Percentiles rank a stretch among this genome's conserved stretches.
Conservation (phyloP, 2,329 filamentous ascomycete species). For the Penicillium sp. region DNA sequence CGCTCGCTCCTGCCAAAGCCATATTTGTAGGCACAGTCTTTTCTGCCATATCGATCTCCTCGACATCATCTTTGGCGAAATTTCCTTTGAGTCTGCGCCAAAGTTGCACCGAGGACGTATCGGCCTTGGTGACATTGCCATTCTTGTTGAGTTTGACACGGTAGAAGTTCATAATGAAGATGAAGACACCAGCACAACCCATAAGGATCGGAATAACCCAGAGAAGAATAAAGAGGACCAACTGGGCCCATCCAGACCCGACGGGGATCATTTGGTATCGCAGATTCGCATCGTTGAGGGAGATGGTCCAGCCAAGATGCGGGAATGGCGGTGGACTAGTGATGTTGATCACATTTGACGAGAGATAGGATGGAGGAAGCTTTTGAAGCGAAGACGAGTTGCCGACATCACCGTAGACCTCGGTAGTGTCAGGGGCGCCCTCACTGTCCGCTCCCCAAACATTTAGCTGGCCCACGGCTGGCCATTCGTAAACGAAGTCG, state of each 20-base stretch:
- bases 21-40: constrained; percentile 25
- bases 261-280: constrained; percentile 52
- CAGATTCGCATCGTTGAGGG: constrained; percentile 54
- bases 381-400: constrained; percentile 59
- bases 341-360: constrained; percentile 57
- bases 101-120: constrained; percentile 36
- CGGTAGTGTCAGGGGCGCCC: constrained; percentile 58
- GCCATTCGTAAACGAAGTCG: constrained; percentile 63
- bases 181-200: constrained; percentile 51
- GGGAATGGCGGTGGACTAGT: constrained; percentile 54
- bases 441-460: constrained; percentile 65
- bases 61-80: constrained; percentile 18
- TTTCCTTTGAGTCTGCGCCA: constrained; percentile 36
- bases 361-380: constrained; percentile 58
- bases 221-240: constrained; percentile 54
- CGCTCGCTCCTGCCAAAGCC: constrained; percentile 28
- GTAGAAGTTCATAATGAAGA: constrained; percentile 63
- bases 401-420: constrained; percentile 60
- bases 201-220: constrained; percentile 52
- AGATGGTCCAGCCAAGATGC: constrained; percentile 54
- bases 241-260: constrained; percentile 53
- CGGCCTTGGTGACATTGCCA: constrained; percentile 51
- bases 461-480: constrained; percentile 60
- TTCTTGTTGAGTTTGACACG: constrained; percentile 61
- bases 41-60: not conserved